Conservation (phyloP, 1,284 basidiomycete genomes). For the Boletus sp. region DNA sequence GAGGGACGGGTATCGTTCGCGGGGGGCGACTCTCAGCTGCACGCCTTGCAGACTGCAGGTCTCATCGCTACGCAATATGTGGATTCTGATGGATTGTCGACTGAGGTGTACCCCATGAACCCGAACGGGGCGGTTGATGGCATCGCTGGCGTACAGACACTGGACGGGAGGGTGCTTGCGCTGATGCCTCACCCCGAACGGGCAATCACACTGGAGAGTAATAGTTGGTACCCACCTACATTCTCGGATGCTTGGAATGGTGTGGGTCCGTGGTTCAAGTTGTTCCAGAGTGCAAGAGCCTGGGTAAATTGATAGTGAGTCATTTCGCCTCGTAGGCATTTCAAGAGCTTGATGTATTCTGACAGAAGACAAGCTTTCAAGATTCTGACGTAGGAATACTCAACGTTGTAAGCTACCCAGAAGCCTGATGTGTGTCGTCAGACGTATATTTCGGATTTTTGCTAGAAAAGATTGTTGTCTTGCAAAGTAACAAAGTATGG, state of each 20-base stretch:
- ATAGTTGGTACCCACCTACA: constrained; percentile 76
- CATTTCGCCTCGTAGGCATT: background rate
- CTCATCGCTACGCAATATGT: constrained; percentile 77
- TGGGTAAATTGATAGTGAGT: constrained; percentile 29
- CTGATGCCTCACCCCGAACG: constrained; percentile 97
- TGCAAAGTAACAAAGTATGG: too few relatives aligned
- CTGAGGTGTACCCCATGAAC: constrained; percentile 85
- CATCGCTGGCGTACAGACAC: constrained; percentile 85
- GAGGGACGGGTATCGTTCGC: constrained; percentile 85
- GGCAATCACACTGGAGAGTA: constrained; percentile 71
- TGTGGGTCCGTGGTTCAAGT: constrained; percentile 88
- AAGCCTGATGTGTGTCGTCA: background rate
- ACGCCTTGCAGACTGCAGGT: constrained; percentile 44
- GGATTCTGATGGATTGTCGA: constrained; percentile 61
- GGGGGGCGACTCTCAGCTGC: constrained; percentile 36
- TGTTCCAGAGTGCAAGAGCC: constrained; percentile 88
- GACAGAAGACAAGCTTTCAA: background rate
- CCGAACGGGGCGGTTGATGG: constrained; percentile 91
- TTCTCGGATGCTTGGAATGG: constrained; percentile 60
- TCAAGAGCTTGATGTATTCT: constrained; percentile 1
- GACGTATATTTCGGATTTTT: too few relatives aligned
- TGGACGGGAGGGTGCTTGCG: constrained; percentile 83
- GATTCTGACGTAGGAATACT: background rate
- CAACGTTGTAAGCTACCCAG: constrained; percentile 12
- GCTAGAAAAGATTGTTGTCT: too few relatives aligned